Conservation (phyloP, 2,329 filamentous ascomycete species). For the Cladosporium oxysporum region DNA sequence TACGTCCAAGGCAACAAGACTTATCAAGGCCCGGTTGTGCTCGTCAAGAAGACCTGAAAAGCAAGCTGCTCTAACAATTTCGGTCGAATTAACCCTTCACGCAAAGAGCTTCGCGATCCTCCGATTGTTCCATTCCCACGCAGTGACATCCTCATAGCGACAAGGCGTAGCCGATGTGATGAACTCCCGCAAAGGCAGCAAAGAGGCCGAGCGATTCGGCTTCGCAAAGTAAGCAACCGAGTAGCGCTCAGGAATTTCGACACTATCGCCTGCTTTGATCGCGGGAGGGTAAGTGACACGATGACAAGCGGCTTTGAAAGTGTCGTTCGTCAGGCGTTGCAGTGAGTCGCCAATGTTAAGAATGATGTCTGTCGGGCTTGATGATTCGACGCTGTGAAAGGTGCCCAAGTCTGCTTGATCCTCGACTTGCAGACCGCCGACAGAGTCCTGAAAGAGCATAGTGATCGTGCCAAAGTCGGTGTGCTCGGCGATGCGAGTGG, state of each 20-base stretch:
- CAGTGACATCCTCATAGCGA: neutral
- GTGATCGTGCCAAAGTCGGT: conserved; percentile 42
- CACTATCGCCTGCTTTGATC: neutral
- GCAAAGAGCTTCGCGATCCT: neutral
- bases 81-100: neutral
- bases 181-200: too few relatives aligned
- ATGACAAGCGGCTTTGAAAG: conserved; percentile 3
- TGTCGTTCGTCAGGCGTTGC: neutral
- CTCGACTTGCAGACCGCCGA: conserved; percentile 40
- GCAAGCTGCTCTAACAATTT: too few relatives aligned
- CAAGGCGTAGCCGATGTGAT: neutral
- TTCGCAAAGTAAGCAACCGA: conserved; percentile 7
- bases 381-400: neutral
- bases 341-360: conserved; percentile 9
- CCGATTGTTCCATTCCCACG: neutral
- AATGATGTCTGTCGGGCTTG: neutral
- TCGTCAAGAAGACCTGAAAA: too few relatives aligned
- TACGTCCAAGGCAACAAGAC: too few relatives aligned
- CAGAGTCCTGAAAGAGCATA: conserved; percentile 40
- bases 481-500: conserved; percentile 38
- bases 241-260: neutral
- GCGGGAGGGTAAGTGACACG: neutral
- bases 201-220: neutral
- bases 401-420: conserved; percentile 23
- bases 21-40: too few relatives aligned